These are phyloP conservation scores for Heliosperma pusillum DNA, from an alignment of 148 eudicot species.

Conservation along the genomic window DNA sequence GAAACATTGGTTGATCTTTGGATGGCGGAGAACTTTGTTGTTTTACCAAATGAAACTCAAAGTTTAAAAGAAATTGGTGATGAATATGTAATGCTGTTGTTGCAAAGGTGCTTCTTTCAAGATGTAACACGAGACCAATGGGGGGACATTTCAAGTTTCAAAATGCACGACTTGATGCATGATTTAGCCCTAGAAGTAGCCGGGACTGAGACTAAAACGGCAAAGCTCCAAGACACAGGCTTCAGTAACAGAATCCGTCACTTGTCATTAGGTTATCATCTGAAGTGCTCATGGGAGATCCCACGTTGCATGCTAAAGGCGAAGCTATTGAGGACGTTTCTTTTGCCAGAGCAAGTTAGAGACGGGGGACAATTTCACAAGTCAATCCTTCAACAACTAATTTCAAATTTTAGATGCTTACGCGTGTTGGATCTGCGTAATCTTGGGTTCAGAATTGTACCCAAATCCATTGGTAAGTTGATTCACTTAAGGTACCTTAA, in stretches of 20 bases:
- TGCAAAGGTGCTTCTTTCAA: constrained; percentile 27
- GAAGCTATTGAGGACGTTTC: constrained; percentile 20
- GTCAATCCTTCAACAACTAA: not conserved
- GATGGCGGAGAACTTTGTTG: constrained; percentile 34
- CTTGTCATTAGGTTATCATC: not conserved
- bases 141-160: constrained; percentile 15
- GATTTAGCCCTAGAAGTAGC: constrained; percentile 27
- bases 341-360: not conserved
- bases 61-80: constrained; percentile 10
- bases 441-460: constrained; percentile 4
- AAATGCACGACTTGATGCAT: constrained; percentile 33
- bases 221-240: not conserved
- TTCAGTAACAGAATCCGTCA: constrained; percentile 3
- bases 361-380: not conserved
- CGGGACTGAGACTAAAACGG: not conserved
- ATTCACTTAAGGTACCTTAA: constrained; percentile 29
- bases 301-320: constrained; percentile 1
- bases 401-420: constrained; percentile 14
- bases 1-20: constrained; percentile 19
- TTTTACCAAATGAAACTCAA: not conserved
- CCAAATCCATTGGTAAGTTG: constrained; percentile 21
- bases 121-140: not conserved
- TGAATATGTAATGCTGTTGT: constrained; percentile 7
- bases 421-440: constrained; percentile 18
- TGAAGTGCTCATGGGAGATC: not conserved